These are phyloP conservation scores for Torrubiella hemipterigena DNA, from an alignment of 2,329 filamentous ascomycete species.

Conservation along the genomic window DNA sequence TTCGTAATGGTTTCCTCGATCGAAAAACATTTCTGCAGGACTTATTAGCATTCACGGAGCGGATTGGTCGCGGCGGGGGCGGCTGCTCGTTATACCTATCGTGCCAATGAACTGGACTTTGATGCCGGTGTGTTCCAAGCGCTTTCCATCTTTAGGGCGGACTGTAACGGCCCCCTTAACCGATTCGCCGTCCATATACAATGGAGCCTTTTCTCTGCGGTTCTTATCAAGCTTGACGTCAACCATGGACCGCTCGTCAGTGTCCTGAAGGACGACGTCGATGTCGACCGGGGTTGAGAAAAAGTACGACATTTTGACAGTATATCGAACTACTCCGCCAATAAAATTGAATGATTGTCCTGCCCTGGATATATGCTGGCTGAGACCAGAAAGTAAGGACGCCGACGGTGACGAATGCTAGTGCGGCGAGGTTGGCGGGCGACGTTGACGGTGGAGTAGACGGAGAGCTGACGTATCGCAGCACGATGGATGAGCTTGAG, in stretches of 20 bases:
- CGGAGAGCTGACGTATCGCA: slow-evolving; percentile 5
- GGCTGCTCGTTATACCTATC: slow-evolving; percentile 53
- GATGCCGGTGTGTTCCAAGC: slow-evolving; percentile 95
- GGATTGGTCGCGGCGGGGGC: background rate
- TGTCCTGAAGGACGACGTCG: slow-evolving; percentile 92
- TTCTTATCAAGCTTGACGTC: slow-evolving; percentile 99
- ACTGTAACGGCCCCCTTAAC: slow-evolving; percentile 95
- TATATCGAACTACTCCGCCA: too few species aligned
- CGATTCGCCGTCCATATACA: slow-evolving; percentile 97
- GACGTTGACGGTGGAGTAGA: slow-evolving; percentile 3
- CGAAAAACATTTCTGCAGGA: slow-evolving; percentile 96
- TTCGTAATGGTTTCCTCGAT: slow-evolving; percentile 97
- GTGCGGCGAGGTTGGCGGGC: too few species aligned
- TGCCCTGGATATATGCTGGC: too few species aligned
- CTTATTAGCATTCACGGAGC: slow-evolving; percentile 4
- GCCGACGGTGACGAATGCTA: too few species aligned
- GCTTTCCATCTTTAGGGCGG: slow-evolving; percentile 93
- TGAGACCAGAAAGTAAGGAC: too few species aligned
- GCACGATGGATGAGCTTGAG: too few species aligned
- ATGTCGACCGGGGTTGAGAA: slow-evolving; percentile 98
- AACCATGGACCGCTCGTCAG: slow-evolving; percentile 86
- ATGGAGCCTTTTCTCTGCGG: slow-evolving; percentile 86
- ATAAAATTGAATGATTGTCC: too few species aligned
- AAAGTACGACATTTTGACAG: slow-evolving; percentile 83
- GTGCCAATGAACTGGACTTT: slow-evolving; percentile 99